Base-by-base conservation (phyloP, 495 filamentous ascomycete genomes). In the Xylaria grammica region DNA sequence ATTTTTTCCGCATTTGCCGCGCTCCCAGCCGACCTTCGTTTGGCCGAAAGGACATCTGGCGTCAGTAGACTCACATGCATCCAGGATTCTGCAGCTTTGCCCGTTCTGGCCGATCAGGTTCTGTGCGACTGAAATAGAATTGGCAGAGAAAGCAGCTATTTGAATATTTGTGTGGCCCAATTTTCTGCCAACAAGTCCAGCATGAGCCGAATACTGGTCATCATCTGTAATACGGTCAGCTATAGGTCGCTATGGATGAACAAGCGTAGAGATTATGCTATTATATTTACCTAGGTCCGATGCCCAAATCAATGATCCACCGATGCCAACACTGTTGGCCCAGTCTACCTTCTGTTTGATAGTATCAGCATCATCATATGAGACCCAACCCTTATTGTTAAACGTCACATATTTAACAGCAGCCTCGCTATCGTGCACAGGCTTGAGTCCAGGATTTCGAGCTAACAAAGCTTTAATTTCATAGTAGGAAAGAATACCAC, bases 391-490 rank as follows among this genome's bases (percentile, higher is more conserved):
- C 60, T 81, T 67, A 0, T 53, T 15, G 60, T 75, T 61, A 42
- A 53, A 85, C 0, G 60, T 64, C 34, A 84, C 32, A 44, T 77
- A 78, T 60, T 84, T 81, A 38, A 79, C 76, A 0, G 63, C 75
- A 6, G 60, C 63, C 27, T 65, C 54, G 51, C 76, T 67, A 55
- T 78, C 71, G n/a, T 63, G 49, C 3, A 49, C 9, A 6, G 55
- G 50, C 22, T 49, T 56, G 29, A 63, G 24, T n/a, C n/a, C n/a
- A n/a, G n/a, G n/a, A n/a, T n/a, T n/a, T n/a, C n/a, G n/a, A n/a
- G n/a, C n/a, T n/a, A n/a, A n/a, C n/a, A n/a, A n/a, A n/a, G 66
- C 32, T 17, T 44, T 50, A 60, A 84, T 81, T 62, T 85, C 82
- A 4, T 55, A 44, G 61, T 79, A 75, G 2, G 71, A 58, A 5